Evolutionary conservation across 495 filamentous ascomycete genomes (phyloP).

Genomic region (Aspergillus funiculosus): DNA sequence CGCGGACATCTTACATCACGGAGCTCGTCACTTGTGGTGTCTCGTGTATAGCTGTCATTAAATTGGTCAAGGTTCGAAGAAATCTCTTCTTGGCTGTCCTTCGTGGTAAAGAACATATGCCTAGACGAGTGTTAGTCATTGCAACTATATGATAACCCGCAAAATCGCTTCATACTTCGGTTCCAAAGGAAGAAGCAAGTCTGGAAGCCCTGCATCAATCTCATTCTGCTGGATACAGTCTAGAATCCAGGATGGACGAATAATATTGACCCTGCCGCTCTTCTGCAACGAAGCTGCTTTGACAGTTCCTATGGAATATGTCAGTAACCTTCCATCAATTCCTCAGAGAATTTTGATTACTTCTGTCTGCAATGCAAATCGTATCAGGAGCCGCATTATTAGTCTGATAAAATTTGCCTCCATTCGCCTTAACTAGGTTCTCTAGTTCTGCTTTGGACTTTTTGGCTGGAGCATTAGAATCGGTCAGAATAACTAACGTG

Average conservation of each 20-base stretch:
- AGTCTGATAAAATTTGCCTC: constrained; percentile 75
- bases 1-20: constrained; percentile 32
- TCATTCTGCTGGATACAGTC: constrained; percentile 69
- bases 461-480: constrained; percentile 52
- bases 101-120: constrained; percentile 53
- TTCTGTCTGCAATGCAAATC: constrained; percentile 74
- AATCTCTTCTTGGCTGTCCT: constrained; percentile 39
- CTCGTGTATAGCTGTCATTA: constrained; percentile 77
- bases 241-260: constrained; percentile 77
- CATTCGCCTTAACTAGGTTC: constrained; percentile 77
- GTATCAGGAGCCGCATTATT: constrained; percentile 54
- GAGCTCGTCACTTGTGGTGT: constrained; percentile 62
- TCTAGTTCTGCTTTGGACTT: constrained; percentile 78
- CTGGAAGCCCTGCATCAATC: constrained; percentile 51
- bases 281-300: constrained; percentile 81
- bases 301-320: constrained; percentile 52
- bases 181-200: constrained; percentile 63
- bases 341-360: constrained; percentile 25
- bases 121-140: constrained; percentile 20
- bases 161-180: constrained; percentile 45
- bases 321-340: constrained; percentile 11
- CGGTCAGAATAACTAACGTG: constrained; percentile 53
- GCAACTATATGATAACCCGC: neutral
- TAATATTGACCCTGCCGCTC: constrained; percentile 58
- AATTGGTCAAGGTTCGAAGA: constrained; percentile 62